Evolutionary conservation across 345 rosid genomes (phyloP), one percentile per base, ranked within the genome.

Genomic region (Syzygium jambos): DNA sequence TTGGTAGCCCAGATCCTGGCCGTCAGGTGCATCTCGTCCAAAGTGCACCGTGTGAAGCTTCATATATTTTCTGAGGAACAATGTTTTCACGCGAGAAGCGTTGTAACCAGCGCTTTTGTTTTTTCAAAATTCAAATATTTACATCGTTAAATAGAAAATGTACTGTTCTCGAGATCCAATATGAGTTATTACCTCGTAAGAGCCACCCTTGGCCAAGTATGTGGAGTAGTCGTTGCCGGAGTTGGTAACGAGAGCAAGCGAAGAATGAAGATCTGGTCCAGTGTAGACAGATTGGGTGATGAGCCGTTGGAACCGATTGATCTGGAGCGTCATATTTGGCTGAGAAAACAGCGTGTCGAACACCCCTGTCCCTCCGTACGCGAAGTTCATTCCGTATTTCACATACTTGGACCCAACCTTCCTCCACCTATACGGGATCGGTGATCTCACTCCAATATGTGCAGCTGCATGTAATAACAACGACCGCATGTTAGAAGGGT

Each of bases 291-390:
- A 43, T 23, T 82, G 51, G 5, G 92, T 89, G 43, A 89, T 86
- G 52, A 92, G 85, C 27, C 94, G 88, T 13, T 94, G 90, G 78
- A 96, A 93, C 86, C 86, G 91, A 87, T 90, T 93, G 56, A 96
- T 95, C 86, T 97, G 99, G 87, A 92, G 88, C 0, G 95, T 94
- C 98, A 96, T 94, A 87, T 97, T 95, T 29, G 98, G 98, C 12
- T 80, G 86, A 22, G 89, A 53, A 51, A 22, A 30, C 16, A 82
- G 8, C 5, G 98, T 94, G 49, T 93, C 90, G 57, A 97, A 95
- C 63, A 96, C 98, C 10, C 99, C 98, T 1, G 98, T 94, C 38
- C 98, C 98, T 82, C 99, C 99, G 46, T 87, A 92, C 2, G 99
- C 99, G 84, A 94, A 95, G 87, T 97, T 97, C 93, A 97, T 90